phyloP scores from a whole-genome alignment of 2,329 filamentous ascomycete species.

The Fonsecaea monophora region DNA sequence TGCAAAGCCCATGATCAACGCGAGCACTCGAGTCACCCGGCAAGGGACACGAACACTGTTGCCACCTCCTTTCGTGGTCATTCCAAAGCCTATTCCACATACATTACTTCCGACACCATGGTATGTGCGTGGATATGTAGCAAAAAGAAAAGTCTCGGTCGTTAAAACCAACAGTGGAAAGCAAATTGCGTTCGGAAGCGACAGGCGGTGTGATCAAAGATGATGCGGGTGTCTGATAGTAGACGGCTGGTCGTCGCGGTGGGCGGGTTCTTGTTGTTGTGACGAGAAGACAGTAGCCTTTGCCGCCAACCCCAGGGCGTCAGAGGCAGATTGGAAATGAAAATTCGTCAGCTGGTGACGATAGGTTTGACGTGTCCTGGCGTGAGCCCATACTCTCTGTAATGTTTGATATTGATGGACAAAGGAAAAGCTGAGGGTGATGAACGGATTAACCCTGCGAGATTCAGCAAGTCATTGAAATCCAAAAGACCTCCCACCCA shows the following conservation, averaged over 20 bases:
- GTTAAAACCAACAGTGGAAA: not conserved
- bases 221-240: conserved; percentile 14
- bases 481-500: conserved; percentile 29
- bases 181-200: conserved; percentile 27
- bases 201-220: conserved; percentile 26
- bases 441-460: conserved; percentile 33
- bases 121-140: conserved; percentile 18
- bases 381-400: conserved; percentile 40
- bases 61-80: not conserved
- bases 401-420: conserved; percentile 32
- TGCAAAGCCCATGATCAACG: conserved; percentile 1
- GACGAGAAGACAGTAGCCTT: not conserved
- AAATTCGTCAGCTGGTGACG: conserved; percentile 22
- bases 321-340: conserved; percentile 17
- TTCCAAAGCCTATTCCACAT: not conserved
- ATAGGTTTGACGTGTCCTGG: conserved; percentile 34
- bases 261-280: not conserved
- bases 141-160: conserved; percentile 18
- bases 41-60: not conserved
- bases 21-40: conserved; percentile 6
- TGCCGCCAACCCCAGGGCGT: not conserved
- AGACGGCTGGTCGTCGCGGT: conserved; percentile 1
- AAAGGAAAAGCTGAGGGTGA: conserved; percentile 29
- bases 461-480: conserved; percentile 34
- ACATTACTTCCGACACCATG: conserved; percentile 13